These are phyloP conservation scores for Remersonia thermophila DNA, from an alignment of 2,329 filamentous ascomycete genomes.

Conservation along the genomic window DNA sequence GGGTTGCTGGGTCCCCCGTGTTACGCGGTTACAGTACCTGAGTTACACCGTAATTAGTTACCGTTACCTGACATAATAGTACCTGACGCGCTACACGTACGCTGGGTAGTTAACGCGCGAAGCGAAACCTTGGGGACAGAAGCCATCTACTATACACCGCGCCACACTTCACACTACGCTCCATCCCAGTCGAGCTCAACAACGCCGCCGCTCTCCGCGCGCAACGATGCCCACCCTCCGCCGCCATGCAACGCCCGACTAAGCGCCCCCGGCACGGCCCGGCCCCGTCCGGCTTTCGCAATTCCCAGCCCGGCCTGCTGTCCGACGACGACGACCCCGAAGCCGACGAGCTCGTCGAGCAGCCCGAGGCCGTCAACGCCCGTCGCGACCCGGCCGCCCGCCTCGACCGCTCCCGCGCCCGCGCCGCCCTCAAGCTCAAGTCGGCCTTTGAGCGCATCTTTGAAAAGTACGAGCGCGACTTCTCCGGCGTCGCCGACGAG, in stretches of 20 bases:
- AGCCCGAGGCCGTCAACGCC: slow-evolving; percentile 34
- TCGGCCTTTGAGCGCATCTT: slow-evolving; percentile 82
- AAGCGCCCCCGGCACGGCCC: slow-evolving; percentile 49
- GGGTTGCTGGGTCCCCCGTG: too few relatives aligned
- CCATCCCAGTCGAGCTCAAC: background rate
- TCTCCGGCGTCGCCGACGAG: slow-evolving; percentile 74
- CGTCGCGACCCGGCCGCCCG: slow-evolving; percentile 42
- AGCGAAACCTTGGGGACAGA: too few relatives aligned
- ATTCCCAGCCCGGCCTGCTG: too few relatives aligned
- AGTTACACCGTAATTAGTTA: too few relatives aligned
- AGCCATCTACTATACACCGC: too few relatives aligned
- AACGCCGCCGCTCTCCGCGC: background rate
- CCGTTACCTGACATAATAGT: too few relatives aligned
- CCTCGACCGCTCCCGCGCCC: slow-evolving; percentile 48
- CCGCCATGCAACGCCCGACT: slow-evolving; percentile 41
- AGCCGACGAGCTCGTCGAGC: slow-evolving; percentile 31
- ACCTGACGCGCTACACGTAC: too few relatives aligned
- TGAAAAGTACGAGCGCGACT: slow-evolving; percentile 74
- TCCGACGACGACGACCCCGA: slow-evolving; percentile 31
- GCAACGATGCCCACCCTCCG: background rate
- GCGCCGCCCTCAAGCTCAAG: slow-evolving; percentile 62
- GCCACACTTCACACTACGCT: too few relatives aligned
- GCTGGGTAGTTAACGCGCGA: too few relatives aligned
- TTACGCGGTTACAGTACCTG: too few relatives aligned
- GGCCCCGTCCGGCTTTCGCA: slow-evolving; percentile 20